Evolutionary conservation across 129 eudicot species (phyloP).

Genomic region (Tagetes patula): DNA sequence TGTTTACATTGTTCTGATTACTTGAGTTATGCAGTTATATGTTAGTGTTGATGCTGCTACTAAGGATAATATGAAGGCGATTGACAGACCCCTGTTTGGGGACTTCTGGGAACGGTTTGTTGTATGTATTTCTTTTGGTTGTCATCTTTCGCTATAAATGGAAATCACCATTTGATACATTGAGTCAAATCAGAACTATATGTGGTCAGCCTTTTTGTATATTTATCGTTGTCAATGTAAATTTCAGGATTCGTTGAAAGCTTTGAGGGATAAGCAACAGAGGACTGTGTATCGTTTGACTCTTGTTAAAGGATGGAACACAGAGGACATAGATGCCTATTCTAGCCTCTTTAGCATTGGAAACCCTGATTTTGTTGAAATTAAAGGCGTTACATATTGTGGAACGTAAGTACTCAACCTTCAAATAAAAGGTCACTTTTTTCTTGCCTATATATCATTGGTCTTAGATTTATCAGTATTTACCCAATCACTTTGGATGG

Average conservation of each 20-base stretch:
- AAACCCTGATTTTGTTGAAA: conserved; percentile 91
- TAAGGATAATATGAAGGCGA: conserved; percentile 91
- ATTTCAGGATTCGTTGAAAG: conserved; percentile 80
- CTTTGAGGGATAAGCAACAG: conserved; percentile 84
- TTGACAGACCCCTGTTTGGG: conserved; percentile 95
- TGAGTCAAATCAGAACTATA: not conserved
- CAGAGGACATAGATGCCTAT: conserved; percentile 92
- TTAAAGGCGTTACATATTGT: conserved; percentile 98
- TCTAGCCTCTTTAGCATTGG: conserved; percentile 70
- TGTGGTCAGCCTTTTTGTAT: not conserved
- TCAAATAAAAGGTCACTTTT: not conserved
- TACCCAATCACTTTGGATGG: conserved; percentile 2
- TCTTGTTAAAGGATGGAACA: conserved; percentile 96
- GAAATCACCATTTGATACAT: not conserved
- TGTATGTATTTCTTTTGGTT: conserved; percentile 43
- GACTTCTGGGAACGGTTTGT: conserved; percentile 98
- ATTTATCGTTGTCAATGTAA: not conserved
- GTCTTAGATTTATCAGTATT: not conserved
- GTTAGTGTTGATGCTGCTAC: conserved; percentile 99
- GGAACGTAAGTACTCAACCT: conserved; percentile 73
- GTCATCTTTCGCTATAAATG: not conserved
- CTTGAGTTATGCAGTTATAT: conserved; percentile 63
- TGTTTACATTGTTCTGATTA: conserved; percentile 10
- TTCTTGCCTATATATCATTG: not conserved
- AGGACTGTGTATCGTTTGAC: conserved; percentile 96